Conservation (phyloP, 1,139 yeast species). For the Lodderomyces oxycetoniae region DNA sequence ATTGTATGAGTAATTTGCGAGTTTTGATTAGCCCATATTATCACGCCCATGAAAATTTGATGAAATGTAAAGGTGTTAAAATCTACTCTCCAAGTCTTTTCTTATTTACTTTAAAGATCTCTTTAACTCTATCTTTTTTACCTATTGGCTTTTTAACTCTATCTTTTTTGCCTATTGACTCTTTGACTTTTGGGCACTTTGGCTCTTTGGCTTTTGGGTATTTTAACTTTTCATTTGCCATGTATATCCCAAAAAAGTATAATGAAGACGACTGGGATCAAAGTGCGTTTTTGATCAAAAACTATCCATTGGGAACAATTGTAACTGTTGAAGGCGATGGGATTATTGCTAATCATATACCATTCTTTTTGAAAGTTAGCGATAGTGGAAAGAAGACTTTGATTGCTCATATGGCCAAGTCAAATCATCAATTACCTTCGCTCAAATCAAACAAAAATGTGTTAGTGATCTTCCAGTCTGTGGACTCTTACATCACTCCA, state of each 20-base stretch:
- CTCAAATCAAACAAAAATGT: conserved; percentile 39
- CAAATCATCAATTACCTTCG: conserved; percentile 49
- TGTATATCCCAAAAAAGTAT: conserved; percentile 32
- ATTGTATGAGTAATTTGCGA: not conserved
- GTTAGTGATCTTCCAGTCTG: conserved; percentile 52
- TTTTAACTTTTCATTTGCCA: conserved; percentile 11
- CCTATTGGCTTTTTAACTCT: not conserved
- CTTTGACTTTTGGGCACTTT: not conserved
- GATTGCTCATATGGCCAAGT: conserved; percentile 54
- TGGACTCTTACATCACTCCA: conserved; percentile 56
- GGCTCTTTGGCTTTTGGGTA: not conserved
- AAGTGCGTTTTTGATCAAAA: conserved; percentile 38
- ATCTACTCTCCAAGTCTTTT: no score
- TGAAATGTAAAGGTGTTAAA: no score
- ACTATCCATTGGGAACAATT: conserved; percentile 52
- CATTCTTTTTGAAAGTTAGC: conserved; percentile 40
- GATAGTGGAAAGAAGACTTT: conserved; percentile 37
- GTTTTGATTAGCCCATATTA: not conserved
- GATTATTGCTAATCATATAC: conserved; percentile 54
- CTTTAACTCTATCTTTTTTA: no score
- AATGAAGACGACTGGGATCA: conserved; percentile 33
- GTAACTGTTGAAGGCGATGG: conserved; percentile 37
- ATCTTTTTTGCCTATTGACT: not conserved
- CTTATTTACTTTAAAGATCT: no score
- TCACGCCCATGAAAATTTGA: no score